Percentiles rank a stretch among this genome's conserved stretches.
Evolutionary conservation across 106 monocot genomes (phyloP).

Genomic region (Phalaenopsis aphrodite): DNA sequence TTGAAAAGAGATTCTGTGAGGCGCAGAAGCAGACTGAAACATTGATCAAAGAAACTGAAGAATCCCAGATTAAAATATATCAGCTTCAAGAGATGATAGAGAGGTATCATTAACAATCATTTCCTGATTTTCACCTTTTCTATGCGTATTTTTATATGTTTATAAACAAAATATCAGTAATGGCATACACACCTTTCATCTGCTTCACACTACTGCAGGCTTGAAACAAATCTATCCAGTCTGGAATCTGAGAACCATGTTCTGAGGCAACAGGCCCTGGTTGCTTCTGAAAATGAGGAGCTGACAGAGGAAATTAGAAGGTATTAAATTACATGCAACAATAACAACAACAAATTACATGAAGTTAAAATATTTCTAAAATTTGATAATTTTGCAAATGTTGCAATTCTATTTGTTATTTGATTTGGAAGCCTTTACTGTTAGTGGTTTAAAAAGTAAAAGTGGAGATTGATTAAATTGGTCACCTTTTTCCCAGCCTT

Average conservation of each 20-base stretch:
- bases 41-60: constrained; percentile 58
- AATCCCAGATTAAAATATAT: constrained; percentile 40
- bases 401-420: background rate
- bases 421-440: background rate
- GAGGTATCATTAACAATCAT: constrained; percentile 29
- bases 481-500: constrained; percentile 27
- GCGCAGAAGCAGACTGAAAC: constrained; percentile 45
- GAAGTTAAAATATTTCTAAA: background rate
- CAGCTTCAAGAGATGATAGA: constrained; percentile 83
- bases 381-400: background rate
- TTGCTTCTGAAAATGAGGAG: constrained; percentile 55
- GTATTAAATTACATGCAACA: constrained; percentile 13
- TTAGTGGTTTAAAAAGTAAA: background rate
- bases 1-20: constrained; percentile 57
- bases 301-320: constrained; percentile 70
- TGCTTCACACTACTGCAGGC: constrained; percentile 29
- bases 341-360: background rate
- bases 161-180: background rate
- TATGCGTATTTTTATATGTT: background rate
- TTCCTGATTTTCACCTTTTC: background rate
- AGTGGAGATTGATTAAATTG: background rate
- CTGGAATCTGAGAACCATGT: constrained; percentile 88
- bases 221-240: constrained; percentile 62
- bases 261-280: constrained; percentile 76
- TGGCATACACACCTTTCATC: background rate